Percentiles rank a stretch among this genome's conserved stretches.
phyloP scores from a whole-genome alignment of 305 asterid genomes.

The Fraxinus platypoda region DNA sequence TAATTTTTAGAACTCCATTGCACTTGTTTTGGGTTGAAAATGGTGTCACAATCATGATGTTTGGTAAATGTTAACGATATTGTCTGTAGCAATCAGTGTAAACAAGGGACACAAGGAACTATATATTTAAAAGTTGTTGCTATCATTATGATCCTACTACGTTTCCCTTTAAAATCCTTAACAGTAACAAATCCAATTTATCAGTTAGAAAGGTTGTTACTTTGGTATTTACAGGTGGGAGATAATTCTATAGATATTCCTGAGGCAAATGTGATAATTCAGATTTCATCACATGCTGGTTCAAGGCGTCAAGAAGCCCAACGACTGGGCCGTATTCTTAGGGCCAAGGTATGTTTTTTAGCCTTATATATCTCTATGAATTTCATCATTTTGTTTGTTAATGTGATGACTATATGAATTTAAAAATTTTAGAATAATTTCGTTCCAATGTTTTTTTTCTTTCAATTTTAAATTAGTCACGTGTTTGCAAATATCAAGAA shows the following conservation, averaged over 20 bases:
- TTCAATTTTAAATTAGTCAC: not conserved
- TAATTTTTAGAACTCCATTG: not conserved
- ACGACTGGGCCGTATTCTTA: slow-evolving; percentile 99
- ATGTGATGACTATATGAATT: not conserved
- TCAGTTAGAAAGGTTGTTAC: slow-evolving; percentile 5
- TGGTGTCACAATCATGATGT: not conserved
- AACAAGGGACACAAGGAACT: not conserved
- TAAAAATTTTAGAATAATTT: not conserved
- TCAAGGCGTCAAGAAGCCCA: slow-evolving; percentile 99
- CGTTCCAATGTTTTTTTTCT: not conserved
- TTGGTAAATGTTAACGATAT: not conserved
- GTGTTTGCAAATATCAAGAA: not conserved
- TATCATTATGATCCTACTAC: not conserved
- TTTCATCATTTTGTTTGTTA: not conserved
- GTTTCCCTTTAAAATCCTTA: slow-evolving; percentile 4
- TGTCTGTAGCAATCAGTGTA: not conserved
- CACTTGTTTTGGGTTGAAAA: not conserved
- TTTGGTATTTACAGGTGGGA: slow-evolving; percentile 66
- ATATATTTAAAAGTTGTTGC: not conserved
- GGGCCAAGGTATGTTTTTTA: slow-evolving; percentile 74
- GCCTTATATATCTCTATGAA: slow-evolving; percentile 1
- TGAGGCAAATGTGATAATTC: slow-evolving; percentile 96
- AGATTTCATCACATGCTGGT: slow-evolving; percentile 99
- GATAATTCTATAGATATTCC: slow-evolving; percentile 99
- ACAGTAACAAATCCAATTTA: not conserved